Percentiles rank a stretch among this genome's conserved stretches.
Conservation (phyloP, 305 asterid species). For the Nicotiana rustica region DNA sequence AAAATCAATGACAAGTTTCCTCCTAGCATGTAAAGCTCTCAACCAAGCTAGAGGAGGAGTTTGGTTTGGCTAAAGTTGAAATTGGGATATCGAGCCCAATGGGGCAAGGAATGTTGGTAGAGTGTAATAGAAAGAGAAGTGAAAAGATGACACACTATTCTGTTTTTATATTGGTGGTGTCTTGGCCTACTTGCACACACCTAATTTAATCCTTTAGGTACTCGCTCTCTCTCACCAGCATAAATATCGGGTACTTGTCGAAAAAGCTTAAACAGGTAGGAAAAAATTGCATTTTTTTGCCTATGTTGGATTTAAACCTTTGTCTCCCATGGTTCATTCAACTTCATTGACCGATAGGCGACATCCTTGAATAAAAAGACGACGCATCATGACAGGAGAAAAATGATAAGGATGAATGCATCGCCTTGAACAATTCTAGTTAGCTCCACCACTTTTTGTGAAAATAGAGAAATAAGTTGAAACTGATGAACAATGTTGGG, state of each 20-base stretch:
- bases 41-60: slow-evolving; percentile 9
- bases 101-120: not conserved
- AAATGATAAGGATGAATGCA: not conserved
- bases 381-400: not conserved
- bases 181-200: not conserved
- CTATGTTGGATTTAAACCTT: not conserved
- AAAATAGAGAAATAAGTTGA: not conserved
- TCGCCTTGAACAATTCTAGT: not conserved
- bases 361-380: not conserved
- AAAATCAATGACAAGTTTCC: slow-evolving; percentile 2
- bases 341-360: not conserved
- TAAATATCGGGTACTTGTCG: not conserved
- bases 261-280: not conserved
- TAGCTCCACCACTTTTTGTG: not conserved
- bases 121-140: not conserved
- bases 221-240: not conserved
- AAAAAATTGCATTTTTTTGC: not conserved
- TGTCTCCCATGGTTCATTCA: not conserved
- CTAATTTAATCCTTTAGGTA: not conserved
- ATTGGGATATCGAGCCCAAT: not conserved
- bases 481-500: not conserved
- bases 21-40: not conserved
- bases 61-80: slow-evolving; percentile 8
- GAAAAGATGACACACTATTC: not conserved
- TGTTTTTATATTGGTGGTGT: not conserved